A percentile compares a stretch with the other conserved stretches of the same genome.
phyloP scores from a whole-genome alignment of 768 basidiomycete species.

The Amanita subjunquillea region DNA sequence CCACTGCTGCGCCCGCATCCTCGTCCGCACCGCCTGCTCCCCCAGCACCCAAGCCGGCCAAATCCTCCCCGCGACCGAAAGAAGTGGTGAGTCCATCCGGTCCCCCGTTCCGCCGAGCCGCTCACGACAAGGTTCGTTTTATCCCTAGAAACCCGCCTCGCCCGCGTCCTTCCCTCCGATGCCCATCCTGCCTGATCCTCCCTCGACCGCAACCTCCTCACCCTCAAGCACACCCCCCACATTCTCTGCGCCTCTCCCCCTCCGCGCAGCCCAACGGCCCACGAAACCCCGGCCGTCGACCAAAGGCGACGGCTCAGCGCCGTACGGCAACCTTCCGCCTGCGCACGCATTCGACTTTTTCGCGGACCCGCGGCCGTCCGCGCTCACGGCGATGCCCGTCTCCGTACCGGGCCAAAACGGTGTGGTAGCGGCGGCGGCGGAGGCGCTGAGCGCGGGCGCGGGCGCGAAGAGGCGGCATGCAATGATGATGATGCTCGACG shows the following conservation, averaged over 20 bases:
- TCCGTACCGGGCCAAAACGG: no score
- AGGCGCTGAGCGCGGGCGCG: constrained; percentile 33
- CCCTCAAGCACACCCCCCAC: constrained; percentile 1
- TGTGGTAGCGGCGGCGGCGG: constrained; percentile 11
- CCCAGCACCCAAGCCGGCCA: constrained; percentile 10
- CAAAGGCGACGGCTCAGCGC: constrained; percentile 9
- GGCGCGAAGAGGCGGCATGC: constrained; percentile 71
- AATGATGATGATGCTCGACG: constrained; percentile 69
- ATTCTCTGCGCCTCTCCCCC: neutral
- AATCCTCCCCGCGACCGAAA: constrained; percentile 6
- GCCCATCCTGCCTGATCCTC: no score
- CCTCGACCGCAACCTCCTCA: neutral
- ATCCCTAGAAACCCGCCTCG: constrained; percentile 10
- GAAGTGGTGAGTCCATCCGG: neutral
- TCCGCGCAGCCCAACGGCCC: constrained; percentile 16
- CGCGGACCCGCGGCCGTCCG: constrained; percentile 7
- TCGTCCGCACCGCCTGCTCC: constrained; percentile 3
- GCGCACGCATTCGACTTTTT: constrained; percentile 14
- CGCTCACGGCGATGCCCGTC: constrained; percentile 9
- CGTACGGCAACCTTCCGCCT: constrained; percentile 10
- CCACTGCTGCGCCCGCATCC: constrained; percentile 7
- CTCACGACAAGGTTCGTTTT: neutral
- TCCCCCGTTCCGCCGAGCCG: neutral
- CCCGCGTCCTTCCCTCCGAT: constrained; percentile 13
- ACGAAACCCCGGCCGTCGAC: constrained; percentile 13